A percentile compares a stretch with the other conserved stretches of the same genome.
phyloP scores from a whole-genome alignment of 352 stramenopile species.

The Globisporangium barbulae region DNA sequence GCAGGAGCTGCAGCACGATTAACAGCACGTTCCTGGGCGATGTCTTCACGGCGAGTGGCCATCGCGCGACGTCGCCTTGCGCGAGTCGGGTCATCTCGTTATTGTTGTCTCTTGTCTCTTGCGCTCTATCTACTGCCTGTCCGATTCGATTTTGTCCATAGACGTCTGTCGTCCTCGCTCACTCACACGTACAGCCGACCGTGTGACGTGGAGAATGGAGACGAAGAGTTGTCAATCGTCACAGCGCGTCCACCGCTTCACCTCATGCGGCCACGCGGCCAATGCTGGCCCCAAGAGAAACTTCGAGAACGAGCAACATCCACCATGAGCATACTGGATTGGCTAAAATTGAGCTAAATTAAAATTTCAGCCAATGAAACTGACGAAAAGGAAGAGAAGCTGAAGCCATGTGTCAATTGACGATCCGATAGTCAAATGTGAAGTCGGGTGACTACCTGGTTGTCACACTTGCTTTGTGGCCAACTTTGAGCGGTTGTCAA shows the following conservation, averaged over 20 bases:
- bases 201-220: slow-evolving; percentile 4
- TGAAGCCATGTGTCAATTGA: too few relatives aligned
- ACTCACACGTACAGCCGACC: neutral
- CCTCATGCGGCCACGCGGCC: slow-evolving; percentile 4
- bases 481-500: too few relatives aligned
- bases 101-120: slow-evolving; percentile 7
- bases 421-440: too few relatives aligned
- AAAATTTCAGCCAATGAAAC: neutral
- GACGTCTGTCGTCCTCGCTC: neutral
- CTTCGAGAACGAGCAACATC: slow-evolving; percentile 17
- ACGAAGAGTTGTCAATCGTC: neutral
- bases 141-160: slow-evolving; percentile 18
- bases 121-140: slow-evolving; percentile 4
- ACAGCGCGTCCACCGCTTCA: neutral
- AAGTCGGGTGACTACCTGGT: too few relatives aligned
- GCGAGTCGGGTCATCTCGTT: neutral
- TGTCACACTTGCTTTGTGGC: too few relatives aligned
- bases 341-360: neutral
- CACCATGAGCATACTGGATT: neutral
- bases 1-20: slow-evolving; percentile 24
- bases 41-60: neutral
- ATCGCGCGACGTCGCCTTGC: neutral
- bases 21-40: slow-evolving; percentile 10
- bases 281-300: slow-evolving; percentile 12
- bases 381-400: too few relatives aligned